Base-by-base conservation (phyloP, 2,329 filamentous ascomycete genomes). In the Neonectria punicea region DNA sequence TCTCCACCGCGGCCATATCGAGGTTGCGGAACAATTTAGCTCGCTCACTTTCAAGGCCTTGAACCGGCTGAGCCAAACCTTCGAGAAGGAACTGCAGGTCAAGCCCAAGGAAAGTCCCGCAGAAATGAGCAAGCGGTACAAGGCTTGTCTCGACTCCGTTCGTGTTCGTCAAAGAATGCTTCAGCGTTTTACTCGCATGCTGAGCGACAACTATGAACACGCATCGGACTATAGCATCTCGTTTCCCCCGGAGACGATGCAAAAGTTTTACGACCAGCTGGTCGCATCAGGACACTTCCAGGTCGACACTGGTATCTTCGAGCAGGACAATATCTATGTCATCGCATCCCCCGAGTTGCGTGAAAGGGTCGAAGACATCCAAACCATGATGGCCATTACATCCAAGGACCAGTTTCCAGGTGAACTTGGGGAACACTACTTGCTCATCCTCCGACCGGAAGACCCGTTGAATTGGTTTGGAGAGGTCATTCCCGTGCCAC, bases 101-200 rank as follows among this genome's bases (percentile, higher is more conserved):
- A 92, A 93, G 72, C 90, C 93, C 1, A 93, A 94, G 71, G 94
- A 98, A 80, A 92, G 91, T 61, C 89, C 91, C 1, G 83, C 89
- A 9, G 95, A 98, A 68, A 97, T 98, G 92, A 97, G 96, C 79
- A 98, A 97, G 82, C 89, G 96, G 50, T 99, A 98, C 84, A 98
- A 98, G 81, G 92, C 93, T 67, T 94, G 94, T 68, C 83, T 99
- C 2, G 96, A 99, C 78, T 98, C 96, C 1, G 97, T 98, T 22
- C 93, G 96, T 74, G 94, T 98, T 62, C 90, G 96, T 22, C 96
- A 99, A 80, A 89, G 96, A 79, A 98, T 98, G 87, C 85, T 99
- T 68, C 97, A 98, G 77, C 93, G 96, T 65, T 98, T 98, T 80
- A 96, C 93, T 18, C 89, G 94, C 70, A 93, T 97, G 77, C 81